Base-by-base conservation (phyloP, 805 yeast species). In the Gaillardinia entomophila region DNA sequence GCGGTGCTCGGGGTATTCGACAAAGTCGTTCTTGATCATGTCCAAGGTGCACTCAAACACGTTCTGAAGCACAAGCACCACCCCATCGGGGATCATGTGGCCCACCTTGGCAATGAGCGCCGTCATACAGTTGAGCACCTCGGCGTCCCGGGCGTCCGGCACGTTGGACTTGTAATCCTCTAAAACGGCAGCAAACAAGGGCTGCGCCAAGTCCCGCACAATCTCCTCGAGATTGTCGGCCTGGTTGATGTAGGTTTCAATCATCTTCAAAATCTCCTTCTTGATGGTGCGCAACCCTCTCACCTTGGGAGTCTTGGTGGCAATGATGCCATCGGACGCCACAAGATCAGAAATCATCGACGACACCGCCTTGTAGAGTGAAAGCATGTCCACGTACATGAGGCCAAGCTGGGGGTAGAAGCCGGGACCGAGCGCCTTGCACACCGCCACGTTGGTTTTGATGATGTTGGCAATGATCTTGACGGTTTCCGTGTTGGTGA, bases 81-180 rank as follows among this genome's bases (percentile, higher is more conserved):
- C 90, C 41, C 92, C 95, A 40, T 84, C 90, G 17, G 95, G 88
- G 37, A 90, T 86, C 70, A 81, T 62, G 41, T 74, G 82, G 10
- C 97, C 97, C 37, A 88, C 94, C 53, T 87, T 82, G 18, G 77
- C 68, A 17, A 92, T 95, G 35, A 92, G 75, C 1, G 96, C 86
- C 6, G 95, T 79, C 77, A 92, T 81, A 72, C 97, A 89, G 60
- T 84, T 86, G 57, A 92, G 72, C 4, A 92, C 98, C 62, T 92
- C 98, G 6, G 96, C 96, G 63, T 92, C 98, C 55, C 97, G 80
- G 7, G 97, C 96, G 64, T 88, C 95, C 3, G 97, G 95, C 22
- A 88, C 95, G 51, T 85, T 85, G 12, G 77, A 66, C 49, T 76
- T 77, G 63, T 92, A 92, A 57, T 92, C 99, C 40, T 83, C 94